These are phyloP conservation scores for Spirogloea muscicola DNA, from an alignment of 139 green algal species.

Conservation along the genomic window DNA sequence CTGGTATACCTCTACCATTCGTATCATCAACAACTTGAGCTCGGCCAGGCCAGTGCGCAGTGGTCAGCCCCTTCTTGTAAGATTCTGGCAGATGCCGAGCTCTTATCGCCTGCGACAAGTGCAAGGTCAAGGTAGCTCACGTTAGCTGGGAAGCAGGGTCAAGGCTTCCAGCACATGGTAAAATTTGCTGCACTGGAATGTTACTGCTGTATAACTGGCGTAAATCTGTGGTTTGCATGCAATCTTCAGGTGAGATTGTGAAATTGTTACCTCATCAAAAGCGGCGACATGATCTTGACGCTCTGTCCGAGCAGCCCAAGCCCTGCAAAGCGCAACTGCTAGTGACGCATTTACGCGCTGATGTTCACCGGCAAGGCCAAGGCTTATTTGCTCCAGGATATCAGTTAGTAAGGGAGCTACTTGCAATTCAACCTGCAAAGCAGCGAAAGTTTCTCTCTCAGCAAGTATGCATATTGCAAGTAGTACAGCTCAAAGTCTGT, in stretches of 20 bases:
- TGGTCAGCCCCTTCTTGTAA: neutral
- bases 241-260: too few species aligned
- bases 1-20: neutral
- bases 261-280: slow-evolving; percentile 6
- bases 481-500: too few species aligned
- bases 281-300: neutral
- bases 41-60: slow-evolving; percentile 14
- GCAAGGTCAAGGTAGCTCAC: too few species aligned
- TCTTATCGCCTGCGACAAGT: neutral
- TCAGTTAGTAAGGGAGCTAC: slow-evolving; percentile 18
- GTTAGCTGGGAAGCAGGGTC: too few species aligned
- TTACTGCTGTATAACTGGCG: too few species aligned
- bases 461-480: too few species aligned
- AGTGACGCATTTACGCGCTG: slow-evolving; percentile 80
- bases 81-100: slow-evolving; percentile 34
- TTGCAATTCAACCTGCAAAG: slow-evolving; percentile 23
- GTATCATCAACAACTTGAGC: slow-evolving; percentile 13
- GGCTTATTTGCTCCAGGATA: neutral
- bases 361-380: slow-evolving; percentile 78
- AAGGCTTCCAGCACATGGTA: too few species aligned
- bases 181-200: too few species aligned
- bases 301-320: slow-evolving; percentile 6
- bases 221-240: too few species aligned
- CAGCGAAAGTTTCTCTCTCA: too few species aligned
- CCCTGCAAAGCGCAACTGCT: slow-evolving; percentile 70